Base-by-base conservation (phyloP, 306 rosid genomes). In the Oxytropis ochrocephala region DNA sequence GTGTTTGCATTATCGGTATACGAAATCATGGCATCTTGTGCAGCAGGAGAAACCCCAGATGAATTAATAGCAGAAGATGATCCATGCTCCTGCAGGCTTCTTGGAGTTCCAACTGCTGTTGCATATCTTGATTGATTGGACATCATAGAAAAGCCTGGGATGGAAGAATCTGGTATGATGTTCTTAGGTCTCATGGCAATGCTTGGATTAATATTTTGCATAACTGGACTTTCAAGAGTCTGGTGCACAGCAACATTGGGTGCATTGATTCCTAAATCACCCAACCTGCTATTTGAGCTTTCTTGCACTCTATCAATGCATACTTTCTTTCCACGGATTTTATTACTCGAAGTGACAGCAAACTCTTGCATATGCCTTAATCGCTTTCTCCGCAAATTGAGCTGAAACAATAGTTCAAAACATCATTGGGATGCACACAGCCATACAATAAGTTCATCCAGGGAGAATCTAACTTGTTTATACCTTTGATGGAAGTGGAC, bases 271-370 rank as follows among this genome's bases (percentile, higher is more conserved):
- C 85, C 99, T 11, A 85, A 74, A 70, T 95, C 97, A 50, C 80
- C 86, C 73, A 85, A 62, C 78, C 92, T 83, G 52, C 69, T 52
- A 27, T 73, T 84, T 73, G 87, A 71, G 77, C 75, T 80, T 79
- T 87, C 96, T 24, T 87, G 81, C 46, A 89, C 86, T 82, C 91
- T 82, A 59, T 94, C 97, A 7, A 87, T 86, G 81, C 90, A 87
- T 65, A 91, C 82, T 79, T 95, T 95, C 88, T 87, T 95, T 64
- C 88, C 92, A 53, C 82, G 84, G 55, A 72, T 81, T 84, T 77
- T 86, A 75, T 83, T 86, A 72, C 80, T 84, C 56, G 91, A 78
- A 41, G 87, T 79, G 73, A 87, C 83, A 50, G 90, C 75, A 80
- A 83, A 84, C 77, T 95, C 99, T 43, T 86, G 82, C 78, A 89